Base-by-base conservation (phyloP, 2,329 filamentous ascomycete species). In the Berkeleyomyces basicola region DNA sequence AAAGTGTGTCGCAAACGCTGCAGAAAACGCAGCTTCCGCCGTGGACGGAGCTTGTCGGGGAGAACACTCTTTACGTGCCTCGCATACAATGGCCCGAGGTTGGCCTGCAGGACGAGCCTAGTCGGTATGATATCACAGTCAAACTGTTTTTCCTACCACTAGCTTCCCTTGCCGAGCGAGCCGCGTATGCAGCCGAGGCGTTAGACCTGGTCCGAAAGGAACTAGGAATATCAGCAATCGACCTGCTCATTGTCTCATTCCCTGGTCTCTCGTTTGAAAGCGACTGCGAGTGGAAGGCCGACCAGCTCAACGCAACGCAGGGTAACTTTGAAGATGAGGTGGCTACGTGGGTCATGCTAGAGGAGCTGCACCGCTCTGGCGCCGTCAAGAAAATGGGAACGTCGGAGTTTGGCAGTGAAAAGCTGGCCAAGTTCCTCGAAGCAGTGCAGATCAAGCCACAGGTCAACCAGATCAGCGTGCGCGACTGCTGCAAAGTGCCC, bases 401-500 rank as follows among this genome's bases (percentile, higher is more conserved):
- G 36, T 84, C 93, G 59, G 93, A 99, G 73, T 97, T 96, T 71
- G 91, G 92, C 62, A 88, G 84, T 68, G 84, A 90, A 68, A 86
- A 93, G 69, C 77, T 99, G 44, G 75, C 80, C n/a, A 82, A 82
- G 11, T 91, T 99, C 69, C 76, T 97, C 36, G 78, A 82, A 49
- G 78, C 82, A 65, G 86, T 88, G 31, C 78, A 77, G 47, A 78
- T 95, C 65, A 82, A 82, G 67, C 93, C 93, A 0, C 81, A 82
- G 23, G 92, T 97, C 47, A 85, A 97, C 73, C 93, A 99, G 78
- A 95, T 99, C 78, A 97, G 97, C 71, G 82, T 96, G 59, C 85
- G 88, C 68, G 89, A 97, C 74, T 97, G 92, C 77, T 99, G 93
- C 74, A 92, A 90, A 57, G 93, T 97, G 51, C 93, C 93, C 7